phyloP scores from a whole-genome alignment of 345 rosid genomes.

The Boechera retrofracta region DNA sequence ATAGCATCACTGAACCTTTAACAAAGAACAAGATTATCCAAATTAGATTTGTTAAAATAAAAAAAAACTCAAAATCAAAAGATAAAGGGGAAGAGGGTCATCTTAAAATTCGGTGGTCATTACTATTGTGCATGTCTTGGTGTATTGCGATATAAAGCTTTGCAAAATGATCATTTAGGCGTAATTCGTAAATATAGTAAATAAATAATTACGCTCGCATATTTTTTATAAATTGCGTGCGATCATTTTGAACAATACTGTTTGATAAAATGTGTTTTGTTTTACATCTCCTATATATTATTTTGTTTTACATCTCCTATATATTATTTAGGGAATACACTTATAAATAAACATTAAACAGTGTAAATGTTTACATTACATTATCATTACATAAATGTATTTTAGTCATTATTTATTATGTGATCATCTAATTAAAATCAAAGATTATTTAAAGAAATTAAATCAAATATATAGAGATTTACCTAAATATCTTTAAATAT shows the following conservation, averaged over 20 bases:
- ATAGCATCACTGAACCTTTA: neutral
- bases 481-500: no score
- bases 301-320: neutral
- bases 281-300: neutral
- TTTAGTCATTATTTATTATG: no score
- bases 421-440: no score
- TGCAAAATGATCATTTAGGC: neutral
- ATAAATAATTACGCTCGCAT: neutral
- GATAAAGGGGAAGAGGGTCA: neutral
- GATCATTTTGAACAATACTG: neutral
- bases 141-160: neutral
- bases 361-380: no score
- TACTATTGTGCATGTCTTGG: constrained; percentile 15
- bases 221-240: neutral
- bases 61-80: neutral
- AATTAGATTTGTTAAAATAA: neutral
- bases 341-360: no score
- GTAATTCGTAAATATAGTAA: neutral
- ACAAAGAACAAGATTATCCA: neutral
- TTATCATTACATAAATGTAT: no score
- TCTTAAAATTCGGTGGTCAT: constrained; percentile 8
- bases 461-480: no score
- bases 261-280: neutral
- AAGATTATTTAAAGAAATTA: no score
- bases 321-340: no score